Percentiles rank a stretch among this genome's conserved stretches.
Conservation (phyloP, 371 early-diverging fungal genomes). For the Mucor irregularis region DNA sequence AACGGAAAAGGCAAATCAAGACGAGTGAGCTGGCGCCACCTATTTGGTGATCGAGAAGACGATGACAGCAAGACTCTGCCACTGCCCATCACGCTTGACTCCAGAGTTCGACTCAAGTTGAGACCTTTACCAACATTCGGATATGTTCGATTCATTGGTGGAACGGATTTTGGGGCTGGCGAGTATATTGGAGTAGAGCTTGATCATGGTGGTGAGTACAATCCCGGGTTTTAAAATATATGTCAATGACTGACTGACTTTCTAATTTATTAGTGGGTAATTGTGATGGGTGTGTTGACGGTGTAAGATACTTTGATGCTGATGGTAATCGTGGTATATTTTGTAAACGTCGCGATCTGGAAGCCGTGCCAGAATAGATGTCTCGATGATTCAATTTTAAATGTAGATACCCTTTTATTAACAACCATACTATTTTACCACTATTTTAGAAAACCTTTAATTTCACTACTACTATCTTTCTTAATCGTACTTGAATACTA, state of each 20-base stretch:
- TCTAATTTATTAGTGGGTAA: slow-evolving; percentile 25
- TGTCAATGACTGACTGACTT: not conserved
- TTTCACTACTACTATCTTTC: not conserved
- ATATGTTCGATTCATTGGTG: slow-evolving; percentile 30
- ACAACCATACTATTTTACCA: no score
- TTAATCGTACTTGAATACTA: not conserved
- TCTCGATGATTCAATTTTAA: not conserved
- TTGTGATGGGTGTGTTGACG: slow-evolving; percentile 27
- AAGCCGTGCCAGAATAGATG: slow-evolving; percentile 18
- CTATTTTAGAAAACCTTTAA: no score
- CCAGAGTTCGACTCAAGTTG: slow-evolving; percentile 22
- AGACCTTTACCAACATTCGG: slow-evolving; percentile 35
- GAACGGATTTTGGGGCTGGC: slow-evolving; percentile 38
- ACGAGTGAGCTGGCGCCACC: slow-evolving; percentile 15
- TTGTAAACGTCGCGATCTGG: slow-evolving; percentile 24
- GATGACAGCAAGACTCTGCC: slow-evolving; percentile 12
- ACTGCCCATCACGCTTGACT: slow-evolving; percentile 18
- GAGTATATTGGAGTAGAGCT: slow-evolving; percentile 36
- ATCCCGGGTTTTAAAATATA: not conserved
- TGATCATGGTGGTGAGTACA: slow-evolving; percentile 30
- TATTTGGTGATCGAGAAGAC: slow-evolving; percentile 22
- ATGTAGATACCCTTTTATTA: slow-evolving; percentile 7
- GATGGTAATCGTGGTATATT: slow-evolving; percentile 34
- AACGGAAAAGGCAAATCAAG: slow-evolving; percentile 4
- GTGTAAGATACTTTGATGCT: slow-evolving; percentile 28